Conservation (phyloP, 192 early-diverging fungal species). For the Radiomyces spectabilis region DNA sequence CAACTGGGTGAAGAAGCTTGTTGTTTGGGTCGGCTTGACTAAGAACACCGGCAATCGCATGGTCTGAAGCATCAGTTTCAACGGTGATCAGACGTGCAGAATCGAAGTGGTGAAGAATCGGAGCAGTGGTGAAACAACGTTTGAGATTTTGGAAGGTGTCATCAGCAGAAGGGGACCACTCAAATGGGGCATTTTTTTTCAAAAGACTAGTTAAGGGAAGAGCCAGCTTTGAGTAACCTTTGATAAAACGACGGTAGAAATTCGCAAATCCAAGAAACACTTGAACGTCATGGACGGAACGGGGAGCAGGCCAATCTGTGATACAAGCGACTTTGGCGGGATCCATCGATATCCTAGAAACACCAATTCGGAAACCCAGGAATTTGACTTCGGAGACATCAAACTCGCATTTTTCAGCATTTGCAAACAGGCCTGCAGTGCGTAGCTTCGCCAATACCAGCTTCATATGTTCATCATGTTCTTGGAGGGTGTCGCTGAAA, state of each 20-base stretch:
- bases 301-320: not conserved
- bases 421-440: not conserved
- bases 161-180: not conserved
- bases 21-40: slow-evolving; percentile 4
- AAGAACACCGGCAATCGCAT: not conserved
- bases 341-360: not conserved
- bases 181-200: not conserved
- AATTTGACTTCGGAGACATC: not conserved
- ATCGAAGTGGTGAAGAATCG: not conserved
- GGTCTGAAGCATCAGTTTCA: slow-evolving; percentile 12
- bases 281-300: not conserved
- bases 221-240: slow-evolving; percentile 1
- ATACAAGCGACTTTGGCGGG: slow-evolving; percentile 2
- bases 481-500: slow-evolving; percentile 20
- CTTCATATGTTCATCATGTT: slow-evolving; percentile 18
- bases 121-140: not conserved
- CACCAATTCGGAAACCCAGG: slow-evolving; percentile 7
- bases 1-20: slow-evolving; percentile 26
- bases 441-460: not conserved
- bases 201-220: slow-evolving; percentile 9
- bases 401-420: no score
- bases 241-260: slow-evolving; percentile 21
- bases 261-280: slow-evolving; percentile 20
- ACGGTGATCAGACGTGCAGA: not conserved
- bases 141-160: not conserved